These are phyloP conservation scores for Rhododendron molle DNA, from an alignment of 148 eudicot genomes.

Conservation along the genomic window DNA sequence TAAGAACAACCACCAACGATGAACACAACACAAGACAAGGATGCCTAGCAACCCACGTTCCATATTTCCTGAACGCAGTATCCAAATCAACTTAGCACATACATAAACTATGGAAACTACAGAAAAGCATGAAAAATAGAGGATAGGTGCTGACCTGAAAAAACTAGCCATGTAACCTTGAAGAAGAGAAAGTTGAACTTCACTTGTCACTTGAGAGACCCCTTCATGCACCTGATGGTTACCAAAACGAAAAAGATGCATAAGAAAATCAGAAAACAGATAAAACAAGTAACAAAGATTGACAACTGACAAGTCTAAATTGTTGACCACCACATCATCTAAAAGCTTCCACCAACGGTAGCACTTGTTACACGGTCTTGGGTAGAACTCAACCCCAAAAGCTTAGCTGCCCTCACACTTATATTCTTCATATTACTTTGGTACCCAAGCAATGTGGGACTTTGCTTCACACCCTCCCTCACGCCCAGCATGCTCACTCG, in stretches of 20 bases:
- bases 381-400: too few relatives aligned
- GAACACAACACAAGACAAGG: constrained; percentile 51
- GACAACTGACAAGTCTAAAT: background rate
- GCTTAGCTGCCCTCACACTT: too few relatives aligned
- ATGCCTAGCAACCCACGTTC: constrained; percentile 71
- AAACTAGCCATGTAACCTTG: constrained; percentile 51
- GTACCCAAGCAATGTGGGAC: too few relatives aligned
- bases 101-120: background rate
- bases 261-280: background rate
- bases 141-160: constrained; percentile 41
- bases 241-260: background rate
- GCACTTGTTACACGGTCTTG: too few relatives aligned
- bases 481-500: too few relatives aligned
- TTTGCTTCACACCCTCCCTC: too few relatives aligned
- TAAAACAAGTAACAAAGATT: background rate
- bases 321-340: background rate
- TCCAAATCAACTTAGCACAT: background rate
- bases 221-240: constrained; percentile 21
- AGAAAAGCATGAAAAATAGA: background rate
- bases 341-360: background rate
- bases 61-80: constrained; percentile 51
- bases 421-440: too few relatives aligned
- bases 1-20: constrained; percentile 52
- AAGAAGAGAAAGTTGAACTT: constrained; percentile 28
- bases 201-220: constrained; percentile 13